A percentile compares a stretch with the other conserved stretches of the same genome.
Conservation (phyloP, 768 basidiomycete genomes). For the Naganishia randhawae region DNA sequence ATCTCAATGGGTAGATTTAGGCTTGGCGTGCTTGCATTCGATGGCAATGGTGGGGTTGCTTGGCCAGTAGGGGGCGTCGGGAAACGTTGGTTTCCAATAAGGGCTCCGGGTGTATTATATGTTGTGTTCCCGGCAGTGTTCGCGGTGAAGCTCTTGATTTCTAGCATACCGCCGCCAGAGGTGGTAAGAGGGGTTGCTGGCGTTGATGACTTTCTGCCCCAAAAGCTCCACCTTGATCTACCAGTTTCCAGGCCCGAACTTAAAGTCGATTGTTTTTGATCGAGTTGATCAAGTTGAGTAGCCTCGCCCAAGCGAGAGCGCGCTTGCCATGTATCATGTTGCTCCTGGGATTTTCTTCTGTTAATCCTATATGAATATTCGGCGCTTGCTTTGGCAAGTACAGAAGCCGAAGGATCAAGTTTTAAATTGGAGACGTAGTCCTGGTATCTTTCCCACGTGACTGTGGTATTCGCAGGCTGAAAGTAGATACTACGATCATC, state of each 20-base stretch:
- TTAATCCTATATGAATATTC: slow-evolving; percentile 27
- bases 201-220: slow-evolving; percentile 36
- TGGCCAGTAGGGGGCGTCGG: not conserved
- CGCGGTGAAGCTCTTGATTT: slow-evolving; percentile 38
- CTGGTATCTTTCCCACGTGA: slow-evolving; percentile 39
- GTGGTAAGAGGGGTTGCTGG: slow-evolving; percentile 36
- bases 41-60: not conserved
- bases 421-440: slow-evolving; percentile 40
- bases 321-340: slow-evolving; percentile 35
- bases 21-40: slow-evolving; percentile 5
- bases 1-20: not conserved
- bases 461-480: slow-evolving; percentile 36
- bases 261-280: not conserved
- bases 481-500: slow-evolving; percentile 43
- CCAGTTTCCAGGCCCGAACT: slow-evolving; percentile 25
- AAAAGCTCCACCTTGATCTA: slow-evolving; percentile 44
- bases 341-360: slow-evolving; percentile 18
- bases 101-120: not conserved
- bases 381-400: slow-evolving; percentile 31
- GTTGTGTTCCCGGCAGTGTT: not conserved
- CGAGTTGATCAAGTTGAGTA: slow-evolving; percentile 22
- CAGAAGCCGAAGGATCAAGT: slow-evolving; percentile 38
- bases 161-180: slow-evolving; percentile 46
- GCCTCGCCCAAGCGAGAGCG: slow-evolving; percentile 45
- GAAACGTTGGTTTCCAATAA: not conserved